Evolutionary conservation across 768 basidiomycete species (phyloP).

Genomic region (Kwoniella newhampshirensis): DNA sequence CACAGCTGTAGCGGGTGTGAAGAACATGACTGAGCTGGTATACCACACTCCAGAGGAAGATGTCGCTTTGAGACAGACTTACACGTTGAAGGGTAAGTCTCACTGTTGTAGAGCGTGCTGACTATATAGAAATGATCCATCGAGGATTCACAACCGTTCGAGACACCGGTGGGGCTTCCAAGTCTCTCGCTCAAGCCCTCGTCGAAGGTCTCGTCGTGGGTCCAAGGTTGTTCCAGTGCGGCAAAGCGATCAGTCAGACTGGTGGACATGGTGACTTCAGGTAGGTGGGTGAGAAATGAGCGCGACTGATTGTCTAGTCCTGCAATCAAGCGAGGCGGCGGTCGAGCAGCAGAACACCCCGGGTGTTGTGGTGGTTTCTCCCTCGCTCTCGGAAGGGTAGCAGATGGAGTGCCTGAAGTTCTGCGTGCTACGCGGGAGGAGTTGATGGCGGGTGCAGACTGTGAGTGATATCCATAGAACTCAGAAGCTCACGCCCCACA

Average conservation of each 20-base stretch:
- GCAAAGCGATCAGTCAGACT: slow-evolving; percentile 56
- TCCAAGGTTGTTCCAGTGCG: slow-evolving; percentile 56
- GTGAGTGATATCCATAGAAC: too few relatives aligned
- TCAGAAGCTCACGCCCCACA: slow-evolving; percentile 56
- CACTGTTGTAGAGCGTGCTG: slow-evolving; percentile 56
- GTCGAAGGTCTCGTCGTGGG: slow-evolving; percentile 55
- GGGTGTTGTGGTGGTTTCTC: slow-evolving; percentile 28
- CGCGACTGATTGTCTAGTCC: too few relatives aligned
- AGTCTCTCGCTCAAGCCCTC: slow-evolving; percentile 54
- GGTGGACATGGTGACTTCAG: slow-evolving; percentile 57
- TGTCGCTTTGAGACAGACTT: slow-evolving; percentile 54
- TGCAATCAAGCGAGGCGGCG: too few relatives aligned
- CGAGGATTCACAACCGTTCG: slow-evolving; percentile 57
- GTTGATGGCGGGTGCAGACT: slow-evolving; percentile 56
- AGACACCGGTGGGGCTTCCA: slow-evolving; percentile 56
- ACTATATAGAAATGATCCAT: slow-evolving; percentile 55
- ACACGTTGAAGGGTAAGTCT: slow-evolving; percentile 56
- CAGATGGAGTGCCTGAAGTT: slow-evolving; percentile 56
- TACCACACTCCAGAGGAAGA: slow-evolving; percentile 47
- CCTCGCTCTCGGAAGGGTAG: slow-evolving; percentile 52
- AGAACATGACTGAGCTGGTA: slow-evolving; percentile 54
- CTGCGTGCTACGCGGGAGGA: slow-evolving; percentile 55
- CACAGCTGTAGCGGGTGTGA: slow-evolving; percentile 56
- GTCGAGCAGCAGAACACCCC: background rate
- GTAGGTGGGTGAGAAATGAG: slow-evolving; percentile 24